Evolutionary conservation across 2,329 filamentous ascomycete genomes (phyloP), one percentile per base, ranked within the genome.

Genomic region (Coniochaeta sp.): DNA sequence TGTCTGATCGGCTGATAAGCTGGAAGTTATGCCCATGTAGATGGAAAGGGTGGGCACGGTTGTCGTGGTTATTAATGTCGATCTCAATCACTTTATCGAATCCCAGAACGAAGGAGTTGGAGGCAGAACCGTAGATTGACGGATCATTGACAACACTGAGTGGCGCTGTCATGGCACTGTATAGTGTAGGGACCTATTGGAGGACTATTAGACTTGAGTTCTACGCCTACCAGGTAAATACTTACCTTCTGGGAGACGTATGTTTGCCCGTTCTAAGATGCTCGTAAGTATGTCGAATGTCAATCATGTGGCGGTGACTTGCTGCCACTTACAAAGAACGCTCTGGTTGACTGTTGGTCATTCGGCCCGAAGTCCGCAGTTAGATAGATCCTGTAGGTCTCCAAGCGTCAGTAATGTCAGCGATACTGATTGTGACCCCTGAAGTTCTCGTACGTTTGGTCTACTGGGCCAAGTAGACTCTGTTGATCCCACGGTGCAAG

Each of bases 11-110:
- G 55, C 61, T 59, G 34, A 81, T 66, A 26, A 82, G 73, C 69
- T 84, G 83, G 71, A 86, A 85, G 63, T 78, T 77, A 67, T 86
- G 82, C 3, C 84, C 83, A 70, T 88, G 87, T 1, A 89, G 73
- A 71, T 89, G 85, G 76, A 87, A 86, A 1, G 86, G 86, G 64
- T 86, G 82, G 56, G 79, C 83, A 47, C 84, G 64, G 72, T 73
- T 71, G 61, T 87, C 83, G 47, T 79, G 75, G 65, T 86, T 87
- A 70, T 85, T 84, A 28, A 87, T 72, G 26, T 86, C 71, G 50
- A 87, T 77, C 65, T 87, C 81, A 34, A 87, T 75, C 9, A 84
- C 74, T 58, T 76, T 71, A 61, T 79, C 78, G 59, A 84, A 76
- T 36, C 80, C 73, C 22, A 89, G 77, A 1, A 89, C 72, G 61